A percentile compares a stretch with the other conserved stretches of the same genome.
These are phyloP conservation scores for Boletus patriciae DNA, from an alignment of 768 basidiomycete genomes.

Conservation along the genomic window DNA sequence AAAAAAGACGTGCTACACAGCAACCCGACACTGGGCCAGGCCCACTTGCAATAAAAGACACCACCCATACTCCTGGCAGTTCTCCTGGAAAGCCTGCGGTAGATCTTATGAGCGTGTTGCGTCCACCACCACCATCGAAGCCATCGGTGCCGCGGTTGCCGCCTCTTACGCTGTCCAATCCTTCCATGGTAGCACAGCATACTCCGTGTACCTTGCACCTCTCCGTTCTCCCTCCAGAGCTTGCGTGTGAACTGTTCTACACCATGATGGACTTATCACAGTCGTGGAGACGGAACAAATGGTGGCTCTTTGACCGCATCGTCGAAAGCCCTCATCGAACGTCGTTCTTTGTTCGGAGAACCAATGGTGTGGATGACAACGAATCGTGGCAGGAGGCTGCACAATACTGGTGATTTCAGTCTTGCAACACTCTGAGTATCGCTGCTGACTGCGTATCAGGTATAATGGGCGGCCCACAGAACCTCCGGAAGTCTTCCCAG, in stretches of 20 bases:
- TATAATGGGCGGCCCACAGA: conserved; percentile 73
- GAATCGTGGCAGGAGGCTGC: conserved; percentile 70
- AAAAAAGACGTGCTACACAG: conserved; percentile 17
- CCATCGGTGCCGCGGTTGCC: conserved; percentile 39
- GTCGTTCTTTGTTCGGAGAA: conserved; percentile 66
- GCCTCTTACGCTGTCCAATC: conserved; percentile 64
- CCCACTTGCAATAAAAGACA: conserved; percentile 17
- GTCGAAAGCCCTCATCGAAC: conserved; percentile 87
- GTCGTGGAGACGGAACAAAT: conserved; percentile 70
- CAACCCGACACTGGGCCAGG: background rate
- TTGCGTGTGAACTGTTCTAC: conserved; percentile 75
- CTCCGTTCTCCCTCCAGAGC: conserved; percentile 67
- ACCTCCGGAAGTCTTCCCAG: conserved; percentile 56
- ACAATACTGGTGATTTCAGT: conserved; percentile 59
- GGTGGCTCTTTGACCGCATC: conserved; percentile 81
- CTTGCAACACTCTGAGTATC: background rate
- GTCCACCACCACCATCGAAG: conserved; percentile 45
- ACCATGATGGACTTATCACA: conserved; percentile 62
- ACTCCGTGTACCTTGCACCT: conserved; percentile 75
- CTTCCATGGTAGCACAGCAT: conserved; percentile 63
- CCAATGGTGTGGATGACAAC: conserved; percentile 43
- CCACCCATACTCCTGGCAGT: conserved; percentile 9
- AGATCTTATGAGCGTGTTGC: conserved; percentile 59
- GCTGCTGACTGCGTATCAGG: conserved; percentile 42
- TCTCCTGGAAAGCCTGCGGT: conserved; percentile 34